A percentile compares a stretch with the other conserved stretches of the same genome.
Conservation (phyloP, 2,329 filamentous ascomycete genomes). For the Clonostachys solani region DNA sequence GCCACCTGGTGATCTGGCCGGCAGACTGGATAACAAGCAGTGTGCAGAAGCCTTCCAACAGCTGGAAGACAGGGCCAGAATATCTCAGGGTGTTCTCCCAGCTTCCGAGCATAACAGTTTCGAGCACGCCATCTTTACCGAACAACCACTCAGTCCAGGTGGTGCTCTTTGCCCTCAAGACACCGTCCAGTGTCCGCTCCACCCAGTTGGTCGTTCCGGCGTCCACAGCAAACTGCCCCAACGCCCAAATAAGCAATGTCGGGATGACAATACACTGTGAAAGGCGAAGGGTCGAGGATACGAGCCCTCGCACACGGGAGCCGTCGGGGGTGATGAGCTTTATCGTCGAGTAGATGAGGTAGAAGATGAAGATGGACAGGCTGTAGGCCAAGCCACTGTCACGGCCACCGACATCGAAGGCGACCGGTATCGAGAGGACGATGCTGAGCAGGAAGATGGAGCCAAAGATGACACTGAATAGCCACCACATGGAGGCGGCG, state of each 20-base stretch:
- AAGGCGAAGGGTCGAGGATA: conserved; percentile 66
- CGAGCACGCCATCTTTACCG: conserved; percentile 77
- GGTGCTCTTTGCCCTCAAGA: conserved; percentile 57
- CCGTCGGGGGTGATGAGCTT: conserved; percentile 76
- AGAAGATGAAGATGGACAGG: conserved; percentile 82
- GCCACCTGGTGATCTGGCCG: conserved; percentile 90
- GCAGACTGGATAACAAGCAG: conserved; percentile 91
- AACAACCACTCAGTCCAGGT: conserved; percentile 82
- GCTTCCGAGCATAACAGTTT: conserved; percentile 73
- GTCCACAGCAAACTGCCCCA: conserved; percentile 94
- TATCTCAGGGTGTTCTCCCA: conserved; percentile 90
- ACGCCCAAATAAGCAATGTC: conserved; percentile 84
- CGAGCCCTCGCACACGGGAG: conserved; percentile 69
- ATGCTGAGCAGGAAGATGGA: conserved; percentile 85
- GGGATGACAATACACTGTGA: conserved; percentile 88
- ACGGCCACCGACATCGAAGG: conserved; percentile 95
- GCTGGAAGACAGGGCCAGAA: conserved; percentile 90
- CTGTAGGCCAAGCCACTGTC: conserved; percentile 94
- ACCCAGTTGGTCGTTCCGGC: conserved; percentile 76
- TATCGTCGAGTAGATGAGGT: conserved; percentile 79
- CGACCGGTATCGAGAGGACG: conserved; percentile 91
- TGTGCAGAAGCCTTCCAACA: conserved; percentile 95
- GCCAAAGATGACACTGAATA: conserved; percentile 76
- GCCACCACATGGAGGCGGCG: conserved; percentile 67
- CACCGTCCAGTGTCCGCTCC: conserved; percentile 68